These are phyloP conservation scores for Blumeriella jaapii DNA, from an alignment of 2,329 filamentous ascomycete genomes.

Conservation along the genomic window DNA sequence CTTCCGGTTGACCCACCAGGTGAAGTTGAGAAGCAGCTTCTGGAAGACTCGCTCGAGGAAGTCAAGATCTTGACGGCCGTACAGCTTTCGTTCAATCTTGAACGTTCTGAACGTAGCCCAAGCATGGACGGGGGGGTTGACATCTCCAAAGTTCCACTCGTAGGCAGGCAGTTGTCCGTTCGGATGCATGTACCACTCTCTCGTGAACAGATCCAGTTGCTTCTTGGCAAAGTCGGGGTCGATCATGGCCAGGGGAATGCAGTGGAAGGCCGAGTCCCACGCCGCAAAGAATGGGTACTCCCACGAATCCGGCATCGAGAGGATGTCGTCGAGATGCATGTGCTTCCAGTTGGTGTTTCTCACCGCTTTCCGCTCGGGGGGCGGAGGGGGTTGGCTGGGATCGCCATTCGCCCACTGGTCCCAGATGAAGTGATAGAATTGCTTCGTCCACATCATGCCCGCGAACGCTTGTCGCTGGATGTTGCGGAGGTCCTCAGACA, in stretches of 20 bases:
- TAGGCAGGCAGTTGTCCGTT: conserved; percentile 88
- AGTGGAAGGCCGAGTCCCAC: conserved; percentile 96
- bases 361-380: conserved; percentile 64
- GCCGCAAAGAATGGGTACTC: conserved; percentile 97
- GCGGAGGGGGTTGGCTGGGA: conserved; percentile 76
- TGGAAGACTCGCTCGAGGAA: conserved; percentile 96
- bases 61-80: conserved; percentile 86
- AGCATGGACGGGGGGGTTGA: conserved; percentile 92
- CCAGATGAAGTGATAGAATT: conserved; percentile 94
- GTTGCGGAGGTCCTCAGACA: conserved; percentile 86
- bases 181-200: conserved; percentile 98
- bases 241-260: conserved; percentile 91
- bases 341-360: conserved; percentile 90
- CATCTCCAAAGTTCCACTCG: conserved; percentile 97
- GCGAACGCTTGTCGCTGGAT: conserved; percentile 91
- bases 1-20: conserved; percentile 98
- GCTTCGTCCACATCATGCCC: conserved; percentile 98
- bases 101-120: conserved; percentile 94
- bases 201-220: conserved; percentile 87
- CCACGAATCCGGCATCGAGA: conserved; percentile 98
- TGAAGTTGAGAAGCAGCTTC: conserved; percentile 91
- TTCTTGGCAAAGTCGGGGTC: conserved; percentile 98
- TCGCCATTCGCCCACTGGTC: conserved; percentile 97
- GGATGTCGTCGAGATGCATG: conserved; percentile 84
- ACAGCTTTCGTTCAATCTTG: conserved; percentile 97